These are phyloP conservation scores for Beauveria scarabaeidicola DNA, from an alignment of 2,329 filamentous ascomycete species.

Conservation along the genomic window DNA sequence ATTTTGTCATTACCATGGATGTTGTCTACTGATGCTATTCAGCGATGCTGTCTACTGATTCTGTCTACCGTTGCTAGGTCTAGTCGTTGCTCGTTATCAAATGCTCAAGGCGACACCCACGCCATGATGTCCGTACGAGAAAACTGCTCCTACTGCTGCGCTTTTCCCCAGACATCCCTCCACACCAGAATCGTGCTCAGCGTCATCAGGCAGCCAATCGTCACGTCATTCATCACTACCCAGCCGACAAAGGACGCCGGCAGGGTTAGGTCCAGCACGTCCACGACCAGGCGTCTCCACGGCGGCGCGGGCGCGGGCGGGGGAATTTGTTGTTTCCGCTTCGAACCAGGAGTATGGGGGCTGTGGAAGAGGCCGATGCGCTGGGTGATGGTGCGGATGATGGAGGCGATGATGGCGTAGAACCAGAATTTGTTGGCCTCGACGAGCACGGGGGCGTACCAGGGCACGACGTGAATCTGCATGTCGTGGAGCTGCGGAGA, in stretches of 20 bases:
- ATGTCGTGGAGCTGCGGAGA: constrained; percentile 7
- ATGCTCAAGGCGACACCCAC: neutral
- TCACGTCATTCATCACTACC: constrained; percentile 3
- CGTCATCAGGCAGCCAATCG: constrained; percentile 7
- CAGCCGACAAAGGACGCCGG: constrained; percentile 12
- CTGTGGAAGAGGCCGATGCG: neutral
- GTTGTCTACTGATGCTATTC: neutral
- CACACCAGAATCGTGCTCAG: constrained; percentile 11
- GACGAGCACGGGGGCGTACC: constrained; percentile 8
- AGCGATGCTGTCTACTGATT: neutral
- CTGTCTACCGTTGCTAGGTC: neutral
- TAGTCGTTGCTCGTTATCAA: neutral
- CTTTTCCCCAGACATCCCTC: constrained; percentile 6
- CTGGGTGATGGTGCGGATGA: neutral
- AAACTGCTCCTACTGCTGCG: neutral
- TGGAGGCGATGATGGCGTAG: constrained; percentile 12
- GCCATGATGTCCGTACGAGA: neutral
- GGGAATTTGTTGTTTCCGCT: neutral
- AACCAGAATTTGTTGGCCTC: constrained; percentile 13
- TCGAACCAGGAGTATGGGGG: neutral
- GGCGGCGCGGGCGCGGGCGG: neutral
- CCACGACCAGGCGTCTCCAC: neutral
- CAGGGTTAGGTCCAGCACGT: constrained; percentile 6
- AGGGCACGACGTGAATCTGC: constrained; percentile 9
- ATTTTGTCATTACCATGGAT: neutral